phyloP scores from a whole-genome alignment of 2,329 filamentous ascomycete species.

The Orbilia ellipsospora region DNA sequence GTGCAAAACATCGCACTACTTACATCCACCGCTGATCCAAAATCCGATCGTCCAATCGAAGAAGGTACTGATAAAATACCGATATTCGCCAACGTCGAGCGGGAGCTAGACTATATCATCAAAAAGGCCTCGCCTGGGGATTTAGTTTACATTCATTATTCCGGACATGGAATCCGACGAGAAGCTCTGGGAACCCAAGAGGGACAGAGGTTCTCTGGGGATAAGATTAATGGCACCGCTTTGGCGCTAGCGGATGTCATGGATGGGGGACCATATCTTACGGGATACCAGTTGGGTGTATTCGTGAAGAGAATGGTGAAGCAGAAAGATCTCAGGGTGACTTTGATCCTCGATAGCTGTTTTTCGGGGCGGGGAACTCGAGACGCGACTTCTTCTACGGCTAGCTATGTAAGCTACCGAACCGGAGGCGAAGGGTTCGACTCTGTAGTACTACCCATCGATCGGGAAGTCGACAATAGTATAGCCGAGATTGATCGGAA shows the following conservation, averaged over 20 bases:
- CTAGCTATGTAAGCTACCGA: background rate
- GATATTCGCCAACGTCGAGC: conserved; percentile 20
- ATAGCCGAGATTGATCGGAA: background rate
- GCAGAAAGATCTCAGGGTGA: conserved; percentile 21
- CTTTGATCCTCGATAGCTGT: conserved; percentile 46
- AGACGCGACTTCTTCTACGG: background rate
- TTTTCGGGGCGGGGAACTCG: conserved; percentile 32
- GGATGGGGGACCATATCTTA: conserved; percentile 36
- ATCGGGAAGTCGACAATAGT: background rate
- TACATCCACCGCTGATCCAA: conserved; percentile 1
- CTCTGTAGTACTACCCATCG: background rate
- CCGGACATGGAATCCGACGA: conserved; percentile 43
- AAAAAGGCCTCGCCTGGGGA: conserved; percentile 15
- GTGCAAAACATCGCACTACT: conserved; percentile 28
- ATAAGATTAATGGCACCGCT: conserved; percentile 26
- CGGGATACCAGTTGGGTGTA: conserved; percentile 35
- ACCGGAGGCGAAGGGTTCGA: conserved; percentile 4
- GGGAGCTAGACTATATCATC: conserved; percentile 36
- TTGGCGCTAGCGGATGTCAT: conserved; percentile 48
- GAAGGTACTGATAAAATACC: conserved; percentile 9
- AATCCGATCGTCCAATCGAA: conserved; percentile 5
- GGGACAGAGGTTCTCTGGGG: conserved; percentile 2
- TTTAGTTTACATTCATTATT: conserved; percentile 51
- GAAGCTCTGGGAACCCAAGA: background rate
- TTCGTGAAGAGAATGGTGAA: conserved; percentile 37